Evolutionary conservation across 768 basidiomycete genomes (phyloP), one percentile per base, ranked within the genome.

Genomic region (Mycena rosella): DNA sequence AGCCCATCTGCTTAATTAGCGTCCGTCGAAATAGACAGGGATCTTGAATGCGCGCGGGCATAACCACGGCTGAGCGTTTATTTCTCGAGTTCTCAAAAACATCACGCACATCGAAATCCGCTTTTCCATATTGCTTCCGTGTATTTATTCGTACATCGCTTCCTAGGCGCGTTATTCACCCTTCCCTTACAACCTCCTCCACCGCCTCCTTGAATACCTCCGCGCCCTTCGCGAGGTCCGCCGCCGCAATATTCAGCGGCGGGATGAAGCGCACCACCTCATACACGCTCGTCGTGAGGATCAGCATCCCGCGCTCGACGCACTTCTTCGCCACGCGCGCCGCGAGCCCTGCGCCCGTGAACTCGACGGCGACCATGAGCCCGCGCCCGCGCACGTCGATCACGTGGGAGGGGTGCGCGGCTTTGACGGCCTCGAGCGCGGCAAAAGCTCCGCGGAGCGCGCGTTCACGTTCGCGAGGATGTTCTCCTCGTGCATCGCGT

Each of bases 211-310:
- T 82, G 77, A 95, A 94, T 29, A 94, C 89, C 42, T 77, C 74
- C 64, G 82, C 83, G 0, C 93, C 93, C 75, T 89, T 88, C 72
- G 79, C 84, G 82, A 98, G 80, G 76, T 98, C 95, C 76, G 84
- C 87, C 78, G 88, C 78, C 26, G 85, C 87, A 68, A 97, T 87
- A 75, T 95, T 96, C 73, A 98, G 79, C 18, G 97, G 88, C 5
- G 97, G 97, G 74, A 99, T 98, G 84, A 99, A 98, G 74, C 96
- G 85, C 64, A 98, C 82, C 17, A 92, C 91, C 77, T 96, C 92
- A 77, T 93, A 96, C 27, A 94, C 85, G 56, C 92, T 94, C 27
- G 96, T 98, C 15, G 96, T 97, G 64, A 98, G 83, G 44, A 97
- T 87, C 54, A 98, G 77, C 83, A 98, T 79, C 24, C 94, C 95